phyloP scores from a whole-genome alignment of 192 early-diverging fungal species.

The Phlyctochytrium planicorne region DNA sequence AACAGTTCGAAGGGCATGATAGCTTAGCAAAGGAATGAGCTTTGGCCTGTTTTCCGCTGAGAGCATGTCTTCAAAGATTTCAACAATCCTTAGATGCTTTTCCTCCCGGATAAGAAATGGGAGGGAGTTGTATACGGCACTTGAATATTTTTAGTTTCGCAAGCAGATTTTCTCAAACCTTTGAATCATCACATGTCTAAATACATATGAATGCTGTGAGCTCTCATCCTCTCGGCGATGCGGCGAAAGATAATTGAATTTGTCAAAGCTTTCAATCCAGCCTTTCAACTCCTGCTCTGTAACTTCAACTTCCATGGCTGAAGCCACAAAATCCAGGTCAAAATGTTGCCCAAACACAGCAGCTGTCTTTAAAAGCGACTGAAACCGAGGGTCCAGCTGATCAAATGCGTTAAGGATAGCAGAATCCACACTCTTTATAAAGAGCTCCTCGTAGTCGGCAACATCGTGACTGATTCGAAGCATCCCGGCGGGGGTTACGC shows the following conservation, averaged over 20 bases:
- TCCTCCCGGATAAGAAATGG: not conserved
- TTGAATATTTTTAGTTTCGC: not conserved
- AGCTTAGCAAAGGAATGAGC: not conserved
- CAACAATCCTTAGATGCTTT: not conserved
- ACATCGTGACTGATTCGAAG: conserved; percentile 3
- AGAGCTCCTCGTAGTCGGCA: conserved; percentile 24
- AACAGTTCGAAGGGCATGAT: not conserved
- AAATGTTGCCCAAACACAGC: conserved; percentile 18
- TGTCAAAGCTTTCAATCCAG: not conserved
- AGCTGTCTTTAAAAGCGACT: conserved; percentile 19
- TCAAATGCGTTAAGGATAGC: conserved; percentile 24
- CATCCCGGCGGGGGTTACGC: conserved; percentile 14
- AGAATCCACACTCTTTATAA: conserved; percentile 22
- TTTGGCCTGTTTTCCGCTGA: not conserved
- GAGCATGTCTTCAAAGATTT: not conserved
- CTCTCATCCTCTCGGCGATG: not conserved
- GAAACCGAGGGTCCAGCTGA: conserved; percentile 26
- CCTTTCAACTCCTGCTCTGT: not conserved
- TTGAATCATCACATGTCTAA: not conserved
- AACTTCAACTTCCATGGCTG: not conserved
- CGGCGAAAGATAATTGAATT: not conserved
- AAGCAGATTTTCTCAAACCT: not conserved
- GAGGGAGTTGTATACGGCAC: not conserved
- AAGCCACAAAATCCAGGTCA: not conserved
- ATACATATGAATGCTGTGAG: not conserved